Evolutionary conservation across 805 yeast species (phyloP).

Genomic region (Starmerella cellae): DNA sequence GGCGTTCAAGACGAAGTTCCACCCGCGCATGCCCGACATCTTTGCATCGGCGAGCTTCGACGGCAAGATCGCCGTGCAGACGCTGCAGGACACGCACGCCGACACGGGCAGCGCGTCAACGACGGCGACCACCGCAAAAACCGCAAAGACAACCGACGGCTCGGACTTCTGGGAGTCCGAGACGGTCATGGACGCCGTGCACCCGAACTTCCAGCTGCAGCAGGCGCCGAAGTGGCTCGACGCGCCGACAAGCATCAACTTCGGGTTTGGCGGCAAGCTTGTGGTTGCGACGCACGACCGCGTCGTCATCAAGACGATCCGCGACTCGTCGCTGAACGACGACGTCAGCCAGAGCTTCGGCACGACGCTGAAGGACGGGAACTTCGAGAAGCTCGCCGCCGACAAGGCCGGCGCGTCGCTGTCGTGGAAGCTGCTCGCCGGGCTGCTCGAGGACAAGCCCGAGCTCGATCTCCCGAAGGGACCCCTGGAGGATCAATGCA

Average conservation of each 20-base stretch:
- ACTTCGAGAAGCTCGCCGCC: conserved; percentile 23
- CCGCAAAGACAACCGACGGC: too few relatives aligned
- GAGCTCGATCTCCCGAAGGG: conserved; percentile 6
- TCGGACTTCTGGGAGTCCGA: conserved; percentile 68
- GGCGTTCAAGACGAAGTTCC: conserved; percentile 81
- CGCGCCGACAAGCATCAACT: conserved; percentile 57
- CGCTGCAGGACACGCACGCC: conserved; percentile 63
- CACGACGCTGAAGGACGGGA: conserved; percentile 38
- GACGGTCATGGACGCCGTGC: conserved; percentile 29
- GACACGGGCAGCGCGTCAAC: conserved; percentile 40
- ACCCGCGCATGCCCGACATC: conserved; percentile 76
- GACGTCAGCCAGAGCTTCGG: conserved; percentile 31
- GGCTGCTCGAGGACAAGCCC: conserved; percentile 18
- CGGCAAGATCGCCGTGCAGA: conserved; percentile 66
- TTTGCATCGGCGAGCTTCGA: conserved; percentile 59
- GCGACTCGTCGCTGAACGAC: conserved; percentile 18
- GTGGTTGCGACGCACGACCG: conserved; percentile 36
- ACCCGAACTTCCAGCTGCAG: conserved; percentile 50
- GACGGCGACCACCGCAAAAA: conserved; percentile 17
- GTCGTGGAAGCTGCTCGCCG: conserved; percentile 26
- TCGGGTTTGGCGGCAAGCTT: conserved; percentile 90
- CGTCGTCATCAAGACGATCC: conserved; percentile 32
- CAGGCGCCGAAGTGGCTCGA: conserved; percentile 89
- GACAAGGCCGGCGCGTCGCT: conserved; percentile 20
- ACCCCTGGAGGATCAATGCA: conserved; percentile 14